Evolutionary conservation across 768 basidiomycete genomes (phyloP).

Genomic region (Naematelia encephala): DNA sequence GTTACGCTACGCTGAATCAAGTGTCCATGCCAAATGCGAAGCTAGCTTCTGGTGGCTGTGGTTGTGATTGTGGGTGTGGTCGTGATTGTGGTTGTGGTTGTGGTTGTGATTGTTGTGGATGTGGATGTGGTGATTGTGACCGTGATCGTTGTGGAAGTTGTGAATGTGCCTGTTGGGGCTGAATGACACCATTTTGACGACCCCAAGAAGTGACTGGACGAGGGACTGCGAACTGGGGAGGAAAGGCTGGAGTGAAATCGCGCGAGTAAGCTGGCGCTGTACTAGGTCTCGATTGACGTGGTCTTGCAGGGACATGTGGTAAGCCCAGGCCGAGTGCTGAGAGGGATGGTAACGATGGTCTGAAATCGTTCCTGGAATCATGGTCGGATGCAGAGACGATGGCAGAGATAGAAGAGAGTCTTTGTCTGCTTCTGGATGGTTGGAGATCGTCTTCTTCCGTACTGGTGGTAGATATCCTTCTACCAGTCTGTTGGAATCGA

Average conservation of each 20-base stretch:
- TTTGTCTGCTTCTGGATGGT: conserved; percentile 28
- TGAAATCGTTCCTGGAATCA: conserved; percentile 9
- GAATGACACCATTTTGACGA: neutral
- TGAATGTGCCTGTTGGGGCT: neutral
- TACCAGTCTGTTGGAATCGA: conserved; percentile 30
- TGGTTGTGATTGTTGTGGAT: neutral
- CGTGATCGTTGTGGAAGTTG: neutral
- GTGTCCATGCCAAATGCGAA: neutral
- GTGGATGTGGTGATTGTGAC: conserved; percentile 1
- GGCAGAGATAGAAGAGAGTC: neutral
- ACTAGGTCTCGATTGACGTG: conserved; percentile 20
- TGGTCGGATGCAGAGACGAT: too few relatives aligned
- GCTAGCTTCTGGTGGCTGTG: neutral
- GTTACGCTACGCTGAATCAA: too few relatives aligned
- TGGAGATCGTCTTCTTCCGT: conserved; percentile 44
- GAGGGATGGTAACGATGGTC: conserved; percentile 33
- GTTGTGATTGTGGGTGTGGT: neutral
- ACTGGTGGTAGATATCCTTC: conserved; percentile 40
- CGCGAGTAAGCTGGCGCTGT: conserved; percentile 32
- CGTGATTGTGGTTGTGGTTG: neutral
- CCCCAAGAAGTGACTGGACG: neutral
- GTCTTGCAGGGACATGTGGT: conserved; percentile 30
- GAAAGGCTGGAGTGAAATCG: neutral
- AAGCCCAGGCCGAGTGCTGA: conserved; percentile 34
- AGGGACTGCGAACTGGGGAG: neutral